Conservation (phyloP, 306 rosid species). For the Quercus cerris region DNA sequence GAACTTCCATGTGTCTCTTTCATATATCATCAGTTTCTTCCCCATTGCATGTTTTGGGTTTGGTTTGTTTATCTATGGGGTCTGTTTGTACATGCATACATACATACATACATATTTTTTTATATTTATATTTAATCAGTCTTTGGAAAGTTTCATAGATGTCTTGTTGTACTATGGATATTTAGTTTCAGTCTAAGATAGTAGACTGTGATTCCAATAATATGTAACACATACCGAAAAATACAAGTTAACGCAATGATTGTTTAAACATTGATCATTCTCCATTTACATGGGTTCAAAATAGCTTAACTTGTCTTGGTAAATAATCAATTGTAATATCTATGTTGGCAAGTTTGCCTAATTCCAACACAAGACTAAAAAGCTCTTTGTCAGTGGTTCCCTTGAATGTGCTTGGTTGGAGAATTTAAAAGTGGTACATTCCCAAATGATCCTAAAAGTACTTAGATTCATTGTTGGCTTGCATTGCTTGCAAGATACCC, state of each 20-base stretch:
- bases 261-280: not conserved
- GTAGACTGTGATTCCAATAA: not conserved
- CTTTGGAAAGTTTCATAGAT: no score
- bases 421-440: not conserved
- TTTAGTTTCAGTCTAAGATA: not conserved
- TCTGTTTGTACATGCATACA: no score
- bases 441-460: not conserved
- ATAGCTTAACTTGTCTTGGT: no score
- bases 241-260: not conserved
- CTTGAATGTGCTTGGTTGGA: not conserved
- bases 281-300: not conserved
- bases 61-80: no score
- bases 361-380: no score
- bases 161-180: no score
- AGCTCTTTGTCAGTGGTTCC: no score
- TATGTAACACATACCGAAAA: not conserved
- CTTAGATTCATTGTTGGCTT: not conserved
- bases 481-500: not conserved
- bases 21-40: not conserved
- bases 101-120: no score
- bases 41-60: not conserved
- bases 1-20: not conserved
- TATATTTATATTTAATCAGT: no score
- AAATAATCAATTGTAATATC: no score
- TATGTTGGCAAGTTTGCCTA: no score